Base-by-base conservation (phyloP, 2,329 filamentous ascomycete species). In the Penicillium sp. region DNA sequence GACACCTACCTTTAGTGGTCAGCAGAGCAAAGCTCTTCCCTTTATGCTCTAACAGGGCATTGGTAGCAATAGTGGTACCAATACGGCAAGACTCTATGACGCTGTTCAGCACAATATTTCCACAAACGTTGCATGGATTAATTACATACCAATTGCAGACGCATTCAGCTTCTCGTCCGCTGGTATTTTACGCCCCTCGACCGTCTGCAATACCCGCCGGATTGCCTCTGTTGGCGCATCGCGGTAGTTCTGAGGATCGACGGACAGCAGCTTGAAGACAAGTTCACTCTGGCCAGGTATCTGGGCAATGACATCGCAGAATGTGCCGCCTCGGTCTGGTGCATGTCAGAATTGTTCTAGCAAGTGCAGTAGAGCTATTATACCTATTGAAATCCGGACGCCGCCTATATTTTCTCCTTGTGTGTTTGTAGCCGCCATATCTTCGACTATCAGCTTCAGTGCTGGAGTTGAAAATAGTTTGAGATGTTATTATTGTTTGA, bases 11-110 rank as follows among this genome's bases (percentile, higher is more conserved):
- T 63, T 84, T 86, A 0, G 90, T 94, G 4, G 91, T 89, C 0
- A 95, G 83, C 73, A 96, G 81, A 86, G 3, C 94, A 83, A 92
- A 91, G 64, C 83, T 84, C 73, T 93, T 89, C 46, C 91, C 91
- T 70, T 95, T 95, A 60, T 91, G 80, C 71, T 96, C 91, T 2
- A 96, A 79, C 56, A 96, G 74, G 0, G 91, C 91, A 68, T 95
- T 95, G 0, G 91, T 96, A 9, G 91, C 91, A n/a, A 96, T 90
- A 0, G 91, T 95, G 1, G 91, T 96, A 49, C 91, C 91, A 90
- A 95, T 96, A 47, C 91, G 86, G 68, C 95, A 93, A 3, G 59
- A 64, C 43, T 65, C 63, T 57, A 40, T 4, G 6, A 33, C 11
- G 18, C 42, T 26, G 6, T 35, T 51, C 47, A 35, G 33, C 21